A percentile compares a stretch with the other conserved stretches of the same genome.
phyloP scores from a whole-genome alignment of 768 basidiomycete genomes.

The Tephrocybe sp. region DNA sequence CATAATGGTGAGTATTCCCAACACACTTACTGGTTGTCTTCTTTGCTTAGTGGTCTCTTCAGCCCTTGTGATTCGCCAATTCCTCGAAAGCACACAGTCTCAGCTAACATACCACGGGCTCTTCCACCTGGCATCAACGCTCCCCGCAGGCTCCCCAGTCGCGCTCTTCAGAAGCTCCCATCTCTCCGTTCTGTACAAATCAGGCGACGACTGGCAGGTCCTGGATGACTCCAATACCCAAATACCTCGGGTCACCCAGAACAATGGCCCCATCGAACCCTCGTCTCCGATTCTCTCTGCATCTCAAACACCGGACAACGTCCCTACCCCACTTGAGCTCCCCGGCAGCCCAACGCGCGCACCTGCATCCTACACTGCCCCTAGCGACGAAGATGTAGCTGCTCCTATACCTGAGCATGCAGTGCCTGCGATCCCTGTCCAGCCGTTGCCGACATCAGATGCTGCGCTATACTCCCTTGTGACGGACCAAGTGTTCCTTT shows the following conservation, averaged over 20 bases:
- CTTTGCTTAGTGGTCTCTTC: not conserved
- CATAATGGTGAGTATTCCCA: constrained; percentile 54
- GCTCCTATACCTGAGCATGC: not conserved
- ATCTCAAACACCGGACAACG: constrained; percentile 4
- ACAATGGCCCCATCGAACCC: not conserved
- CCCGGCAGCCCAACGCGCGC: constrained; percentile 1
- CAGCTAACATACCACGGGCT: constrained; percentile 89
- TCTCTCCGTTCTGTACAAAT: constrained; percentile 81
- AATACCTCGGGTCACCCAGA: too few species aligned
- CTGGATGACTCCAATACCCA: constrained; percentile 4
- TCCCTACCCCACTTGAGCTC: constrained; percentile 8
- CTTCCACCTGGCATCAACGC: constrained; percentile 70
- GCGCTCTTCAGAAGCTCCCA: constrained; percentile 92
- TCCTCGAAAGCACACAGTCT: constrained; percentile 69
- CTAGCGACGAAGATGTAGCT: not conserved
- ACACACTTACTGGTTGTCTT: not conserved
- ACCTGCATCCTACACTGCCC: constrained; percentile 14
- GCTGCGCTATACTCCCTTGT: constrained; percentile 74
- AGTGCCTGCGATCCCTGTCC: not conserved
- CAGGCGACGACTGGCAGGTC: constrained; percentile 18
- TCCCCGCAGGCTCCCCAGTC: constrained; percentile 54
- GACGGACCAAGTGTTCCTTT: constrained; percentile 78
- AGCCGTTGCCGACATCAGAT: constrained; percentile 18
- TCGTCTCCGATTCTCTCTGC: constrained; percentile 6
- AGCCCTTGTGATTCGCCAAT: constrained; percentile 69